A percentile compares a stretch with the other conserved stretches of the same genome.
Evolutionary conservation across 768 basidiomycete species (phyloP).

Genomic region (Leucocoprinus sp.): DNA sequence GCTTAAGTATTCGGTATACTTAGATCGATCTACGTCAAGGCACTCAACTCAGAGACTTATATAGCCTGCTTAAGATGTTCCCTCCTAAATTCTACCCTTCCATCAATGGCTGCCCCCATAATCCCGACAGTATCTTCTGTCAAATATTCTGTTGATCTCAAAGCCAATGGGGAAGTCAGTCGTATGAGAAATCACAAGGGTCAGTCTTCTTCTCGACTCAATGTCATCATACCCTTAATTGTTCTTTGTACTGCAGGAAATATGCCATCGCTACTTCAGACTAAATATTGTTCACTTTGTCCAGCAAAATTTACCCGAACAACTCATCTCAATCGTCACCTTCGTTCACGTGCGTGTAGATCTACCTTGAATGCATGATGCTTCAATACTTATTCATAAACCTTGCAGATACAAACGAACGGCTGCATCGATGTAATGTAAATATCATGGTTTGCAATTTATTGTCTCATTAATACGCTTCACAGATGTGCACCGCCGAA

Average conservation of each 20-base stretch:
- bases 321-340: conserved; percentile 65
- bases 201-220: conserved; percentile 13
- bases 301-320: conserved; percentile 69
- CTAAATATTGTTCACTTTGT: conserved; percentile 58
- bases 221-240: conserved; percentile 26
- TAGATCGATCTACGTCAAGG: conserved; percentile 3
- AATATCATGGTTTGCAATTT: conserved; percentile 11
- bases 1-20: conserved; percentile 5
- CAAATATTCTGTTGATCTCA: conserved; percentile 27
- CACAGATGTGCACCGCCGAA: conserved; percentile 55
- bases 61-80: conserved; percentile 10
- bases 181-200: conserved; percentile 37
- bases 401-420: conserved; percentile 55
- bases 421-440: conserved; percentile 59
- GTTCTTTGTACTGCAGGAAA: conserved; percentile 44
- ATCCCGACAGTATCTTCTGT: conserved; percentile 20
- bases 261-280: conserved; percentile 63
- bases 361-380: neutral
- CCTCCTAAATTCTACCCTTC: conserved; percentile 18
- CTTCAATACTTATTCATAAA: conserved; percentile 5
- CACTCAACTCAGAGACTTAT: conserved; percentile 14
- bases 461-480: conserved; percentile 6
- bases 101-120: conserved; percentile 22
- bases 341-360: conserved; percentile 56
- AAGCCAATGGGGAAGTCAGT: conserved; percentile 34